A percentile compares a stretch with the other conserved stretches of the same genome.
Conservation (phyloP, 805 yeast species). For the Pichia heedii region DNA sequence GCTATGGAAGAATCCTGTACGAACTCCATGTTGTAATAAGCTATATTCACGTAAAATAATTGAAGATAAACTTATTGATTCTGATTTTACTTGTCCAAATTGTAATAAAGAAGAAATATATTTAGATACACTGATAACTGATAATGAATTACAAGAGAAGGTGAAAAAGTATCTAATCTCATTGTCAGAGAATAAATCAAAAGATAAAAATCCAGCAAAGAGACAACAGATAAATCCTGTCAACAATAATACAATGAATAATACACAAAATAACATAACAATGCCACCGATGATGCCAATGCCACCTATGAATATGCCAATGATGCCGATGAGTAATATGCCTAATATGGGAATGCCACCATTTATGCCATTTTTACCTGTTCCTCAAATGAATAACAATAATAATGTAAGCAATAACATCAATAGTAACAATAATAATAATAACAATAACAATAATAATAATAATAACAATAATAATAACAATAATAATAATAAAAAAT, state of each 20-base stretch:
- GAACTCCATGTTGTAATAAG: slow-evolving; percentile 63
- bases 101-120: slow-evolving; percentile 68
- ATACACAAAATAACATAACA: slow-evolving; percentile 16
- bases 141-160: slow-evolving; percentile 47
- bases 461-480: background rate
- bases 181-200: background rate
- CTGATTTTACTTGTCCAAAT: slow-evolving; percentile 85
- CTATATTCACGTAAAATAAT: slow-evolving; percentile 52
- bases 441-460: background rate
- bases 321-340: slow-evolving; percentile 26
- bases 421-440: background rate
- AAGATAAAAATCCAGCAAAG: slow-evolving; percentile 11
- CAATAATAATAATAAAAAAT: background rate
- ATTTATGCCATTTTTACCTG: slow-evolving; percentile 20
- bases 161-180: slow-evolving; percentile 41
- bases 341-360: slow-evolving; percentile 23
- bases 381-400: slow-evolving; percentile 7
- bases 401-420: too few relatives aligned
- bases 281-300: slow-evolving; percentile 12
- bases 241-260: background rate
- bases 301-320: slow-evolving; percentile 19
- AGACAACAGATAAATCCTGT: slow-evolving; percentile 11
- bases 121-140: slow-evolving; percentile 60
- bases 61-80: slow-evolving; percentile 60
- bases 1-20: slow-evolving; percentile 61